A percentile compares a stretch with the other conserved stretches of the same genome.
phyloP scores from a whole-genome alignment of 352 stramenopile genomes.

The Pythium apleroticum region DNA sequence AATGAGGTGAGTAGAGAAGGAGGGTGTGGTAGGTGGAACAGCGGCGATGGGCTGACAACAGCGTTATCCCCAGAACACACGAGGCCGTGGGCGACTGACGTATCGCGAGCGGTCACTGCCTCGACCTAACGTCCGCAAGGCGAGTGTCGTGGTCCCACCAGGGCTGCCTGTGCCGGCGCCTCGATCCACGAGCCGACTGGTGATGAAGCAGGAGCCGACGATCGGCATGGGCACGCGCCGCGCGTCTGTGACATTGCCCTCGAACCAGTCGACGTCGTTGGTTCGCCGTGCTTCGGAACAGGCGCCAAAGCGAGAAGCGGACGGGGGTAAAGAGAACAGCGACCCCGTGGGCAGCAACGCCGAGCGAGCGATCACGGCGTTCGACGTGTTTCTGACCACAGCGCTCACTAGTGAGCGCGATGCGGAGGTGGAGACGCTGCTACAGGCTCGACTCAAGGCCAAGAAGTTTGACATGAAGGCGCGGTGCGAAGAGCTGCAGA shows the following conservation, averaged over 20 bases:
- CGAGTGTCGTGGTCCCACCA: background rate
- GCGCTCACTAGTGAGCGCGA: constrained; percentile 38
- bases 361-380: background rate
- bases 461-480: constrained; percentile 71
- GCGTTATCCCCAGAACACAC: background rate
- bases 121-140: constrained; percentile 25
- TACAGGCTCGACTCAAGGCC: constrained; percentile 58
- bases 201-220: constrained; percentile 23
- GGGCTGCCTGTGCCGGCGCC: constrained; percentile 1
- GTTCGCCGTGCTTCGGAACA: constrained; percentile 3
- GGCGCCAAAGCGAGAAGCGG: constrained; percentile 4
- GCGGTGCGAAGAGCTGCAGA: constrained; percentile 53
- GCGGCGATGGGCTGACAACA: background rate
- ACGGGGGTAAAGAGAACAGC: constrained; percentile 25
- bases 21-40: too few relatives aligned
- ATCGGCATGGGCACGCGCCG: constrained; percentile 9
- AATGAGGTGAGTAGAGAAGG: constrained; percentile 12
- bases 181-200: constrained; percentile 16
- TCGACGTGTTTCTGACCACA: background rate
- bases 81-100: constrained; percentile 23
- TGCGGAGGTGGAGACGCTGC: constrained; percentile 44
- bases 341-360: background rate
- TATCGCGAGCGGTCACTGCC: constrained; percentile 20
- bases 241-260: constrained; percentile 19
- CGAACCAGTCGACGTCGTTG: background rate